These are phyloP conservation scores for Aspergillus novoparasiticus DNA, from an alignment of 2,329 filamentous ascomycete species.

Conservation along the genomic window DNA sequence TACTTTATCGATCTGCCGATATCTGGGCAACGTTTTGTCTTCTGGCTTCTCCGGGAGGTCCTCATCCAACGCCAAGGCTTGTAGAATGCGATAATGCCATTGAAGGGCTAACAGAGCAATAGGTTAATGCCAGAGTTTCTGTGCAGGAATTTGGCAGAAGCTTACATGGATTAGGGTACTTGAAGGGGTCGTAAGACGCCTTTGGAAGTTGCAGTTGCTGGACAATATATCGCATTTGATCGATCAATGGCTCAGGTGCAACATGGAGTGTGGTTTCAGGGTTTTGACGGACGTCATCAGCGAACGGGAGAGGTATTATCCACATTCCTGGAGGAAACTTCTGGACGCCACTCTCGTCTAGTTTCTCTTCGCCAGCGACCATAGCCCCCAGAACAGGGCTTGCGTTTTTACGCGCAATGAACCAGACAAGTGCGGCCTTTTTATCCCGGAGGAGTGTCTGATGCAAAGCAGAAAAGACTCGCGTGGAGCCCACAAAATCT, in stretches of 20 bases:
- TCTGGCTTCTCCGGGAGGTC: constrained; percentile 74
- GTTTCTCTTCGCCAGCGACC: constrained; percentile 70
- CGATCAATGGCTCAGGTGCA: constrained; percentile 71
- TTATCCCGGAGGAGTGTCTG: constrained; percentile 78
- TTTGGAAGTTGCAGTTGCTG: constrained; percentile 88
- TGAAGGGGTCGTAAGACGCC: constrained; percentile 77
- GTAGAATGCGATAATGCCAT: constrained; percentile 95
- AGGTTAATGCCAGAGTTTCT: neutral
- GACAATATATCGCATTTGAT: constrained; percentile 79
- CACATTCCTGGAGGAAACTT: constrained; percentile 81
- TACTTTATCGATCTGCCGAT: constrained; percentile 81
- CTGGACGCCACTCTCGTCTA: constrained; percentile 68
- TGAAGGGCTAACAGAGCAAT: constrained; percentile 63
- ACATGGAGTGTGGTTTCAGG: constrained; percentile 63
- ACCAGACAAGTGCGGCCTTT: constrained; percentile 88
- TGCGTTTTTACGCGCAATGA: constrained; percentile 78
- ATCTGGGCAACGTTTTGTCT: constrained; percentile 83
- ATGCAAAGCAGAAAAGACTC: constrained; percentile 89
- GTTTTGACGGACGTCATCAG: constrained; percentile 79
- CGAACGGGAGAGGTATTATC: constrained; percentile 84
- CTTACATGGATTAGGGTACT: constrained; percentile 79
- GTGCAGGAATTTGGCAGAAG: neutral
- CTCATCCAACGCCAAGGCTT: constrained; percentile 88
- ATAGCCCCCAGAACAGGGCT: constrained; percentile 79
- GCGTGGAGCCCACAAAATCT: constrained; percentile 84